Evolutionary conservation across 2,329 filamentous ascomycete genomes (phyloP), one percentile per base, ranked within the genome.

Genomic region (Periglandula ipomoeae): DNA sequence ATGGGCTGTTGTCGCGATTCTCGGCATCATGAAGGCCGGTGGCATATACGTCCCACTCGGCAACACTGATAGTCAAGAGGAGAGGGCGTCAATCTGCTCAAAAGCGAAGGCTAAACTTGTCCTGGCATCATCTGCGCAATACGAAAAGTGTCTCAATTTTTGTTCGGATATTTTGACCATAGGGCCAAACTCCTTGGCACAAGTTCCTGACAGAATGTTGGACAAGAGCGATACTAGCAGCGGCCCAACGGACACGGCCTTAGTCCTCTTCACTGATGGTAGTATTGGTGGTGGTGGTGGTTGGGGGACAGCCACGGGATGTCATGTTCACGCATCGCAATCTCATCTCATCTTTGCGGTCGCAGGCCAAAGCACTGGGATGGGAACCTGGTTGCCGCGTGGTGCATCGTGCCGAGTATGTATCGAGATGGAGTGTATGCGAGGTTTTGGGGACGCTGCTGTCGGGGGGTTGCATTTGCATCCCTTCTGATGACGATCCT

Each of bases 11-110:
- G 41, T 46, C 20, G 42, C 47, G 11, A 38, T 49, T 13, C 42
- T 49, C 3, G 43, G 47, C 15, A 49, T 49, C 15, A 43, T 46
- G 34, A 49, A 49, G 20, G 42, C 47, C 17, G 47, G 47, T 13
- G 42, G 42, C 11, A 37, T 30, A 20, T 42, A 27, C 24, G 47
- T 49, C 13, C 47, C 42, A 2, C n/a, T 49, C 6, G 22, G 42
- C 30, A 8, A 2, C 2, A 19, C 35, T 4, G 15, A 5, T 13
- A 20, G 22, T 11, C 15, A 7, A 10, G 22, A 27, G 5, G 15
- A 22, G 4, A 48, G 15, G 19, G 17, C 30, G 11, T 41, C 35
- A 3, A 17, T 49, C 13, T 40, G 32, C 41, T 44, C 32, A 9
- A 37, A 22, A 23, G 35, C 24, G 8, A n/a, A 45, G 8, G 41